Conservation (phyloP, 2,329 filamentous ascomycete genomes). For the Ceratocystis smalleyi region DNA sequence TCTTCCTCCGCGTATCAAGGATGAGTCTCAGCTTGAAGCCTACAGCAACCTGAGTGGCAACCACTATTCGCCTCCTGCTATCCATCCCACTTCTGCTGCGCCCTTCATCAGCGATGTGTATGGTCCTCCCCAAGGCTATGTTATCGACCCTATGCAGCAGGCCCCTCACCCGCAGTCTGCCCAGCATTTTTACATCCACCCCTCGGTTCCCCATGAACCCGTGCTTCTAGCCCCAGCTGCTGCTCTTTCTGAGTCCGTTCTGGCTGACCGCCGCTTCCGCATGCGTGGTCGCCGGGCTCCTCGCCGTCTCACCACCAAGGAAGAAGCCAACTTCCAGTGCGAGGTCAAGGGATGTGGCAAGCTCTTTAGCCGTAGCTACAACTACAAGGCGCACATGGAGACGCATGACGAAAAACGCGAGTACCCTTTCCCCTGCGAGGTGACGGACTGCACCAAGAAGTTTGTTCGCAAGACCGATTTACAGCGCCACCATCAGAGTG, state of each 20-base stretch:
- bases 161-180: background rate
- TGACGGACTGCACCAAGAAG: constrained; percentile 51
- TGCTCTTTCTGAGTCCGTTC: constrained; percentile 1
- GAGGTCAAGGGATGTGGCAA: constrained; percentile 54
- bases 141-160: constrained; percentile 12
- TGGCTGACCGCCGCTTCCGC: constrained; percentile 6
- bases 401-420: constrained; percentile 61
- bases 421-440: constrained; percentile 53
- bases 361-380: constrained; percentile 70
- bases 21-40: constrained; percentile 22
- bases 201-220: background rate
- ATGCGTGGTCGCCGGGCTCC: constrained; percentile 25
- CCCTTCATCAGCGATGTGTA: constrained; percentile 15
- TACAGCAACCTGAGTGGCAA: constrained; percentile 2
- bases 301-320: constrained; percentile 45
- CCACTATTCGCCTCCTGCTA: constrained; percentile 28
- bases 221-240: constrained; percentile 18
- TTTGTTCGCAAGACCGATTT: constrained; percentile 78
- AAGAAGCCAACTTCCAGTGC: constrained; percentile 59
- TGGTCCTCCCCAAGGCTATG: constrained; percentile 19
- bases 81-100: constrained; percentile 21
- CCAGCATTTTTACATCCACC: background rate
- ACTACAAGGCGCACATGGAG: constrained; percentile 74
- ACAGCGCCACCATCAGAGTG: constrained; percentile 43
- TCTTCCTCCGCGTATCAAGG: constrained; percentile 26